Conservation (phyloP, 1,284 basidiomycete species). For the Leccinum brunneo-olivaceum region DNA sequence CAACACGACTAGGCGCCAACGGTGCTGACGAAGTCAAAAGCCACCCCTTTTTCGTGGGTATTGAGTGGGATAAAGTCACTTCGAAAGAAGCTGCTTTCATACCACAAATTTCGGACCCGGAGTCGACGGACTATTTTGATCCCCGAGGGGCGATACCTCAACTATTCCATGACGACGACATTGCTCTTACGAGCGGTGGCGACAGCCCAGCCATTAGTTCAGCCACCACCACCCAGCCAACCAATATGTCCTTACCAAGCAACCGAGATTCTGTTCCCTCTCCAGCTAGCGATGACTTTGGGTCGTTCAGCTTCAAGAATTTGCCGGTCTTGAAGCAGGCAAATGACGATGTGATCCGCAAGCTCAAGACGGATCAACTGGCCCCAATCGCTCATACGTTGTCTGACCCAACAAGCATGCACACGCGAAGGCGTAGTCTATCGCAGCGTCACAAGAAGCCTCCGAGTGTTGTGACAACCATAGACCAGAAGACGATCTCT, state of each 20-base stretch:
- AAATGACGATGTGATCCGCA: slow-evolving; percentile 97
- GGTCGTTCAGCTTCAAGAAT: slow-evolving; percentile 98
- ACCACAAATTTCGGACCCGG: slow-evolving; percentile 90
- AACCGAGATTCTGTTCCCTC: slow-evolving; percentile 41
- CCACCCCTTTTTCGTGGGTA: slow-evolving; percentile 86
- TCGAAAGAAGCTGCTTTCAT: slow-evolving; percentile 91
- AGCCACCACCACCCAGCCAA: slow-evolving; percentile 38
- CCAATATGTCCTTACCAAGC: slow-evolving; percentile 42
- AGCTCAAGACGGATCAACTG: slow-evolving; percentile 82
- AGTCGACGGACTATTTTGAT: slow-evolving; percentile 99
- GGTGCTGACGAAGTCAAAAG: slow-evolving; percentile 91
- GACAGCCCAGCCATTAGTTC: slow-evolving; percentile 42
- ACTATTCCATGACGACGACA: slow-evolving; percentile 82
- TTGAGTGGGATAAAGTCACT: slow-evolving; percentile 92
- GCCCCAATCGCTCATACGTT: slow-evolving; percentile 66
- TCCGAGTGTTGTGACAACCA: slow-evolving; percentile 63
- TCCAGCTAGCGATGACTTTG: slow-evolving; percentile 82
- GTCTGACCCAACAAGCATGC: slow-evolving; percentile 52
- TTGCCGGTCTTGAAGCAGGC: slow-evolving; percentile 94
- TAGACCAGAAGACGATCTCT: slow-evolving; percentile 52
- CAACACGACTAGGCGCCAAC: slow-evolving; percentile 75
- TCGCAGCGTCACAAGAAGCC: slow-evolving; percentile 73
- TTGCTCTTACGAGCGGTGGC: slow-evolving; percentile 44
- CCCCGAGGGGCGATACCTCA: slow-evolving; percentile 87
- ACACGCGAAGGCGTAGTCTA: slow-evolving; percentile 63